Evolutionary conservation across 495 filamentous ascomycete genomes (phyloP).

Genomic region (Aspergillus avenaceus): DNA sequence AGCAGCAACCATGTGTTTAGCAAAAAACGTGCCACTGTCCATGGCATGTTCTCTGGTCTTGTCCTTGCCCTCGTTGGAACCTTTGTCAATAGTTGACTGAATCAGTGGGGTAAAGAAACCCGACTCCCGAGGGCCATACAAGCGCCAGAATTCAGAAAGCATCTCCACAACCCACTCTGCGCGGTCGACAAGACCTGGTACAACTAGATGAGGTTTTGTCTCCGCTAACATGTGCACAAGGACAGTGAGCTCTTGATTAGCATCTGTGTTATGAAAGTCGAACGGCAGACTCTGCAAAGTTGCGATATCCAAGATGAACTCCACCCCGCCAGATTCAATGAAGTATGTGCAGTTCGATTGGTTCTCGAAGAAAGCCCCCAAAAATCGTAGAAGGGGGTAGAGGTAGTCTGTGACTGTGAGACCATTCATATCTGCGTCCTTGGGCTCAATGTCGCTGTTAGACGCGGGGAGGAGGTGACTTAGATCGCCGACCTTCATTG

Average conservation of each 20-base stretch:
- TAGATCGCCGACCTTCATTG: constrained; percentile 31
- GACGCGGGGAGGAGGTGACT: constrained; percentile 23
- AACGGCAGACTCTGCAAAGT: constrained; percentile 72
- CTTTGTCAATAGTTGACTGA: constrained; percentile 21
- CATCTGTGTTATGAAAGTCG: constrained; percentile 64
- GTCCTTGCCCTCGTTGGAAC: constrained; percentile 20
- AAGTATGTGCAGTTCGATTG: constrained; percentile 68
- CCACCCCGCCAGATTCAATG: constrained; percentile 72
- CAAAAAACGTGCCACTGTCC: constrained; percentile 63
- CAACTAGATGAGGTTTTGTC: constrained; percentile 71
- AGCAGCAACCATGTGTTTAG: constrained; percentile 70
- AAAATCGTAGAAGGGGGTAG: constrained; percentile 67
- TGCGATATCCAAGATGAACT: constrained; percentile 78
- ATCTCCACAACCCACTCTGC: constrained; percentile 63
- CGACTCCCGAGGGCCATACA: constrained; percentile 36
- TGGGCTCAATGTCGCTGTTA: constrained; percentile 35
- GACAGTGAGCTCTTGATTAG: constrained; percentile 60
- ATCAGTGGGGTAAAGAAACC: constrained; percentile 67
- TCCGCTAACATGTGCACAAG: constrained; percentile 81
- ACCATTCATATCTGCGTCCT: constrained; percentile 43
- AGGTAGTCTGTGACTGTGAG: constrained; percentile 65
- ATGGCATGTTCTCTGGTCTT: constrained; percentile 22
- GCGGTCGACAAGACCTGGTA: constrained; percentile 74
- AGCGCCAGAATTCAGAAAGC: constrained; percentile 57
- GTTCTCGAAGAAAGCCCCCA: constrained; percentile 75